These are phyloP conservation scores for Aspergillus carlsbadensis DNA, from an alignment of 495 filamentous ascomycete genomes.

Conservation along the genomic window DNA sequence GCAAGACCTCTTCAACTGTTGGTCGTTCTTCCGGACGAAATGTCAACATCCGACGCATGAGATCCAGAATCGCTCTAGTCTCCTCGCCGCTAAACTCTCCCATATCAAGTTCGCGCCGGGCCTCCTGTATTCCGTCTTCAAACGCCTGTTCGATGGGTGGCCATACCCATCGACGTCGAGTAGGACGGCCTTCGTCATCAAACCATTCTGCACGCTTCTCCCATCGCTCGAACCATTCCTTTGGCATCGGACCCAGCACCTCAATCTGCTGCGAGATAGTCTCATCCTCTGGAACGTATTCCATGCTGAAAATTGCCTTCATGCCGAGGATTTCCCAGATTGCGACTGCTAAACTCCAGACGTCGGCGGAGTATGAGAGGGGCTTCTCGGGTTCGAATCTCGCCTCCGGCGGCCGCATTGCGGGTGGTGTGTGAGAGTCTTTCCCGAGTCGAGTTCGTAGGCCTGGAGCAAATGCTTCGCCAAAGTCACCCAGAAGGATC, in stretches of 20 bases:
- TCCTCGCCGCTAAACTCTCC: constrained; percentile 21
- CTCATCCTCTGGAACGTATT: constrained; percentile 26
- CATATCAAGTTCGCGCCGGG: constrained; percentile 17
- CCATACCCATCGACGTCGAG: constrained; percentile 22
- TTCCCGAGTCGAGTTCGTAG: constrained; percentile 22
- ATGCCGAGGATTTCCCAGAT: constrained; percentile 42
- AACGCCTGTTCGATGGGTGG: constrained; percentile 28
- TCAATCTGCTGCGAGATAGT: constrained; percentile 29
- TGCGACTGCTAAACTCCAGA: constrained; percentile 35
- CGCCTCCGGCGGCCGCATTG: constrained; percentile 33
- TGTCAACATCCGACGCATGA: constrained; percentile 31
- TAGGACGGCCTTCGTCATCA: constrained; percentile 21
- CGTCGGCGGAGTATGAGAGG: constrained; percentile 32
- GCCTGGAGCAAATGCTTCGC: constrained; percentile 31
- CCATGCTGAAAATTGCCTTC: constrained; percentile 32
- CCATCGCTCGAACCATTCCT: constrained; percentile 33
- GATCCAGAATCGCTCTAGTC: constrained; percentile 27
- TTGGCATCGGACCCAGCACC: constrained; percentile 31
- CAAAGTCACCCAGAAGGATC: constrained; percentile 33
- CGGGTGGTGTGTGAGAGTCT: constrained; percentile 32
- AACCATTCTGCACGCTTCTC: constrained; percentile 26
- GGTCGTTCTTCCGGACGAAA: constrained; percentile 25
- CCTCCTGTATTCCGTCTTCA: constrained; percentile 30
- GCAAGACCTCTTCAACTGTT: constrained; percentile 22
- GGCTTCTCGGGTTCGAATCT: constrained; percentile 26